A percentile compares a stretch with the other conserved stretches of the same genome.
Conservation (phyloP, 2,329 filamentous ascomycete species). For the Botrytis fragariae region DNA sequence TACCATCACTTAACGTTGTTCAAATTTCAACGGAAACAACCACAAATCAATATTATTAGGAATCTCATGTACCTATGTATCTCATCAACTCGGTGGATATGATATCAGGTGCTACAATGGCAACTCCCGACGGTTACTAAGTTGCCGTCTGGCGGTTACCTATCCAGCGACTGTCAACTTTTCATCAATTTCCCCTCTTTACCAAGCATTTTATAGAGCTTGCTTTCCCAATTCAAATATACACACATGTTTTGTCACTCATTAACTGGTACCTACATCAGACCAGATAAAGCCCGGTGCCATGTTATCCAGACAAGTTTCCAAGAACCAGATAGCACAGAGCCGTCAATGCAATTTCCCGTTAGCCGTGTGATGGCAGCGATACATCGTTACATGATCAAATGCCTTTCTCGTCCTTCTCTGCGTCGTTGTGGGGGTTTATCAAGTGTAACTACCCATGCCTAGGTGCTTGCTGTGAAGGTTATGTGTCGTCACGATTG, state of each 20-base stretch:
- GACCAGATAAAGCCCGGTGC: slow-evolving; percentile 15
- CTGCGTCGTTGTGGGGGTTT: slow-evolving; percentile 1
- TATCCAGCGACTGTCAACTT: not conserved
- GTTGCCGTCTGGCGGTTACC: slow-evolving; percentile 15
- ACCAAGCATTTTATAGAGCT: not conserved
- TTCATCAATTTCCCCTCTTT: slow-evolving; percentile 14
- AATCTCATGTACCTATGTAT: slow-evolving; percentile 6
- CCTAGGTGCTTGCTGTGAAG: slow-evolving; percentile 8
- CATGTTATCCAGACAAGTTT: slow-evolving; percentile 11
- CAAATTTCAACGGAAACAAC: slow-evolving; percentile 6
- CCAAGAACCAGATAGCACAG: slow-evolving; percentile 17
- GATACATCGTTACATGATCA: slow-evolving; percentile 15
- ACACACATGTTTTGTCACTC: slow-evolving; percentile 11
- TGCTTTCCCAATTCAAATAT: slow-evolving; percentile 12
- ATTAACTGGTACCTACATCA: slow-evolving; percentile 20
- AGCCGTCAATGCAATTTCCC: slow-evolving; percentile 20
- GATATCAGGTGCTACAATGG: slow-evolving; percentile 13
- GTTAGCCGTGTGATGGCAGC: slow-evolving; percentile 14
- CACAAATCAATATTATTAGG: not conserved
- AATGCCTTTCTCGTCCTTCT: slow-evolving; percentile 18
- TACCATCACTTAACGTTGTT: not conserved
- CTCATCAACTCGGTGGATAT: not conserved
- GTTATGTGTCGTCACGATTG: not conserved
- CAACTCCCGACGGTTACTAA: slow-evolving; percentile 15
- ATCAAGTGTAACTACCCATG: slow-evolving; percentile 16